Base-by-base conservation (phyloP, 495 filamentous ascomycete species). In the Melanomma pulvis-pyrius region DNA sequence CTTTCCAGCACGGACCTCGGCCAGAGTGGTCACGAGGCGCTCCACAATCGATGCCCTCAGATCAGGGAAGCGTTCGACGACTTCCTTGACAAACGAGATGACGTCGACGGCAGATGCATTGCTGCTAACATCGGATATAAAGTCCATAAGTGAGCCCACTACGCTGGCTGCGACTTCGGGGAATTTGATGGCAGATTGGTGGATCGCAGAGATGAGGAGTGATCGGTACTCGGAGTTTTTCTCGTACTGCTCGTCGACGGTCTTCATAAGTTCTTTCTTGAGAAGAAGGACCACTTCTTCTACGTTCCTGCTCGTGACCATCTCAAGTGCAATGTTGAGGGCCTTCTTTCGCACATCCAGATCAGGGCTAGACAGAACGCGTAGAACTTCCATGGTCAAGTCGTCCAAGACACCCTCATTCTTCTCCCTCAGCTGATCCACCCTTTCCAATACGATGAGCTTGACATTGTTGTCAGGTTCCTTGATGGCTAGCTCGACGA, bases 391-490 rank as follows among this genome's bases (percentile, higher is more conserved):
- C 93, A 99, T 97, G n/a, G 90, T 92, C 50, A 97, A 80, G 70
- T 98, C 94, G 75, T 98, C 93, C 61, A 99, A 77, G 53, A 98
- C 86, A 61, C 96, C 94, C 72, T 94, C 90, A 72, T 97, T 97
- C 78, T 92, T 91, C 72, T 90, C 86, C 66, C 96, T 84, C 56
- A 99, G 80, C 69, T 96, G 89, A 73, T 98, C 90, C 29, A 99
- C 93, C 41, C 92, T 91, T 69, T 97, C 96, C 46, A 98, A 82
- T 21, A 97, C 96, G 71, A 98, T 98, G 29, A 98, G 87, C 79
- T 98, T 98, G 61, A 98, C 96, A 73, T 98, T 98, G 81, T 98
- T 98, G 74, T 98, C 94, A 2, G 94, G 89, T 77, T 97, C 94
- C 78, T 93, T 93, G 73, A 98, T 97, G 67, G 89, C 90, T 1